phyloP scores from a whole-genome alignment of 768 basidiomycete species.

The Leccinum rimulosum region DNA sequence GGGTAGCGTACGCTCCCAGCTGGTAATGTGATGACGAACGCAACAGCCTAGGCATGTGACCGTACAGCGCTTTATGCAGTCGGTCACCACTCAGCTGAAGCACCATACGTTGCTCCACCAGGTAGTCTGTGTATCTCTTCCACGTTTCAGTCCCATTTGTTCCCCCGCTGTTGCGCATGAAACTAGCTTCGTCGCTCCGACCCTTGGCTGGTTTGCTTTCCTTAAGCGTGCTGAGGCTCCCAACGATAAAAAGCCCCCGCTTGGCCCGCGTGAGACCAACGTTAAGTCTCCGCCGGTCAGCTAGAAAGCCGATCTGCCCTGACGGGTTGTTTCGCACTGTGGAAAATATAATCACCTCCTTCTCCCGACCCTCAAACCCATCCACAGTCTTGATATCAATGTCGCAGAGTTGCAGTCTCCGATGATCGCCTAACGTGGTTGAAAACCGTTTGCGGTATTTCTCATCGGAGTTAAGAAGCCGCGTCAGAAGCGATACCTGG shows the following conservation, averaged over 20 bases:
- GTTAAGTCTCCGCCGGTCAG: slow-evolving; percentile 81
- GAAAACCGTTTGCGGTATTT: slow-evolving; percentile 54
- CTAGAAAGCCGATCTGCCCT: slow-evolving; percentile 86
- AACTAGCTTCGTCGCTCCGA: slow-evolving; percentile 9
- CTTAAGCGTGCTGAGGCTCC: slow-evolving; percentile 64
- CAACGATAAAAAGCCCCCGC: slow-evolving; percentile 79
- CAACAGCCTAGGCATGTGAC: slow-evolving; percentile 13
- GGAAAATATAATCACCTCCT: slow-evolving; percentile 89
- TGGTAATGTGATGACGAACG: slow-evolving; percentile 6
- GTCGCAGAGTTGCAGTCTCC: slow-evolving; percentile 59
- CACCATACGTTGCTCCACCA: slow-evolving; percentile 52
- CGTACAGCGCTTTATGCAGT: slow-evolving; percentile 37
- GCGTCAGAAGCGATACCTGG: slow-evolving; percentile 75
- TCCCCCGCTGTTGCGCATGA: slow-evolving; percentile 18
- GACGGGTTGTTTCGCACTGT: slow-evolving; percentile 80
- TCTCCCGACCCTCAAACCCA: slow-evolving; percentile 92
- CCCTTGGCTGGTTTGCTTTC: slow-evolving; percentile 39
- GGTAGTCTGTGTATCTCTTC: slow-evolving; percentile 58
- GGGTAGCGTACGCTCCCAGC: slow-evolving; percentile 1
- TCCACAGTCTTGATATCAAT: slow-evolving; percentile 93
- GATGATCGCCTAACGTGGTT: slow-evolving; percentile 58
- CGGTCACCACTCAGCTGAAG: slow-evolving; percentile 43
- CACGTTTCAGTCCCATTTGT: slow-evolving; percentile 53
- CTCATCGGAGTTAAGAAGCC: slow-evolving; percentile 56
- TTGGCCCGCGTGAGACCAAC: slow-evolving; percentile 90